These are phyloP conservation scores for Cystoisospora suis DNA, from an alignment of 169 alveolate genomes.

Conservation along the genomic window DNA sequence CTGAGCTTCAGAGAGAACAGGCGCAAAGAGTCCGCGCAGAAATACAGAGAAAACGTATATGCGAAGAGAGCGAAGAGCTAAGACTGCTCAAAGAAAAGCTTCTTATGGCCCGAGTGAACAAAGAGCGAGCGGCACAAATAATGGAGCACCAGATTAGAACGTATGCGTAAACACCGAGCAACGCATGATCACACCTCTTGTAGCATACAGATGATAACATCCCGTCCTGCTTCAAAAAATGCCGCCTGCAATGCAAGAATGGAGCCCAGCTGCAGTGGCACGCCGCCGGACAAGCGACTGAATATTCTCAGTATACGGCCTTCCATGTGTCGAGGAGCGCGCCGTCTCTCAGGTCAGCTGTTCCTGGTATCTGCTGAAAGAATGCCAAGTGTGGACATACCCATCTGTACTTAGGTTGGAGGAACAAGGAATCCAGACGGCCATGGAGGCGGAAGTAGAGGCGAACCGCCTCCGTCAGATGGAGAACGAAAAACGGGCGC, in stretches of 20 bases:
- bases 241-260: no score
- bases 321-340: no score
- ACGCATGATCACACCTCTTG: not conserved
- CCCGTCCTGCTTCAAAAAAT: no score
- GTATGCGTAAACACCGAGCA: slow-evolving; percentile 55
- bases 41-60: slow-evolving; percentile 17
- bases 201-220: no score
- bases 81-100: slow-evolving; percentile 67
- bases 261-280: no score
- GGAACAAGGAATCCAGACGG: not conserved
- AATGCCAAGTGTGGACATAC: not conserved
- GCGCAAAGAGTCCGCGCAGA: not conserved
- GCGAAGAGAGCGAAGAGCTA: slow-evolving; percentile 62
- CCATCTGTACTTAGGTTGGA: slow-evolving; percentile 16
- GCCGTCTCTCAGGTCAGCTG: no score
- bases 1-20: slow-evolving; percentile 13
- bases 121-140: slow-evolving; percentile 74
- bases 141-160: slow-evolving; percentile 68
- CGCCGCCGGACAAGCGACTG: no score
- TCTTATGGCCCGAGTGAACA: slow-evolving; percentile 68
- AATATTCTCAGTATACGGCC: no score
- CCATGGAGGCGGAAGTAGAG: slow-evolving; percentile 25
- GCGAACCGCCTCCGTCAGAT: not conserved
- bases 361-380: no score
- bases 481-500: slow-evolving; percentile 22